Conservation (phyloP, 2,329 filamentous ascomycete species). For the Kalaharituber pfeilii region DNA sequence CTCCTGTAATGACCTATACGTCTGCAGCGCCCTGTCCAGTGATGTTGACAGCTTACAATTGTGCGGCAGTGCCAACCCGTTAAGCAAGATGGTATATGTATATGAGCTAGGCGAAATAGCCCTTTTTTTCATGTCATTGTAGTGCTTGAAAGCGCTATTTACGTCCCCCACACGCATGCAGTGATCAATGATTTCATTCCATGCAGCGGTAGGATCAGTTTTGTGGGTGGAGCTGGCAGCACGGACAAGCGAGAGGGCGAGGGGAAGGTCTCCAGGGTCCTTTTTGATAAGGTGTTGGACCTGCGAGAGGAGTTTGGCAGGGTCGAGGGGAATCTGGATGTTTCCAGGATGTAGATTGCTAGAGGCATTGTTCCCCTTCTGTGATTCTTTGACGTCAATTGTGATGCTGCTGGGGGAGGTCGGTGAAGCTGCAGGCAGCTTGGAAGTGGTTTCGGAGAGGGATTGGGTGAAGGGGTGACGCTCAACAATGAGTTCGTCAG, state of each 20-base stretch:
- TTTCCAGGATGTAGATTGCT: constrained; percentile 1
- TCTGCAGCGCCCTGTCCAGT: not conserved
- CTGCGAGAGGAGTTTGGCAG: constrained; percentile 51
- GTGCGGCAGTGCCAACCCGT: constrained; percentile 48
- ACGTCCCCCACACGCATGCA: constrained; percentile 44
- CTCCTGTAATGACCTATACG: not conserved
- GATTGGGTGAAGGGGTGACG: too few relatives aligned
- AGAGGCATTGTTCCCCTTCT: too few relatives aligned
- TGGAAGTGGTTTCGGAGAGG: constrained; percentile 2
- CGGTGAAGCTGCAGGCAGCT: not conserved
- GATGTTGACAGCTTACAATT: constrained; percentile 43
- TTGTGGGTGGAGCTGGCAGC: constrained; percentile 42
- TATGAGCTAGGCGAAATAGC: constrained; percentile 59
- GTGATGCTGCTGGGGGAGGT: not conserved
- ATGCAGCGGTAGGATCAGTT: constrained; percentile 53
- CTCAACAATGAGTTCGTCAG: not conserved
- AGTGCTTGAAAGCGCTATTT: constrained; percentile 56
- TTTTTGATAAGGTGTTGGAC: constrained; percentile 41
- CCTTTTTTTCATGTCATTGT: constrained; percentile 97
- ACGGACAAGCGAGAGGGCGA: constrained; percentile 50
- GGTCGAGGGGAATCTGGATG: constrained; percentile 49
- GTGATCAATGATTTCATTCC: constrained; percentile 72
- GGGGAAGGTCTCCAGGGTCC: constrained; percentile 35
- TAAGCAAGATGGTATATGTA: constrained; percentile 71
- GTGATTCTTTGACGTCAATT: too few relatives aligned